A percentile compares a stretch with the other conserved stretches of the same genome.
These are phyloP conservation scores for Moricandia arvensis DNA, from an alignment of 345 rosid genomes.

Conservation along the genomic window DNA sequence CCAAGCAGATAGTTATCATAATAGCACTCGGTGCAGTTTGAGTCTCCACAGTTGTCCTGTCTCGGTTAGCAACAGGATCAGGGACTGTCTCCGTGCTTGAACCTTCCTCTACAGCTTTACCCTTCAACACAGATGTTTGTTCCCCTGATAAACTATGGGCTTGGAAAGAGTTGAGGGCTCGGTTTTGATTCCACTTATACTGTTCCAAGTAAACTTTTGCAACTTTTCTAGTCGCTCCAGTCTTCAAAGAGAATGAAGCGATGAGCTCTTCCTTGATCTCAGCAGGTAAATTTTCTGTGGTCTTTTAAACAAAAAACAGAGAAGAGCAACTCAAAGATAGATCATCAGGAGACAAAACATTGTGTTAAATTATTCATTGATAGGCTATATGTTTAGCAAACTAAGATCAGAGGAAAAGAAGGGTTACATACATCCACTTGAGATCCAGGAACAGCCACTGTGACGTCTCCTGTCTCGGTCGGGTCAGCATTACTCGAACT, in stretches of 20 bases:
- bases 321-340: background rate
- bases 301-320: background rate
- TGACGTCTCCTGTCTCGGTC: constrained; percentile 1
- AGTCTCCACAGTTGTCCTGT: background rate
- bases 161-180: background rate
- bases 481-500: constrained; percentile 6
- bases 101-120: background rate
- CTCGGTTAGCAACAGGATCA: background rate
- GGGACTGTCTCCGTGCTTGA: background rate
- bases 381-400: no score
- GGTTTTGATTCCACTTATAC: background rate
- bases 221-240: background rate
- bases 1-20: background rate
- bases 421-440: background rate
- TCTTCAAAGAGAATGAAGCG: background rate
- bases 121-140: background rate
- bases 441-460: background rate
- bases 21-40: background rate
- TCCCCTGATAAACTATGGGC: background rate
- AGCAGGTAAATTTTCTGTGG: background rate
- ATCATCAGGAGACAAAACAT: background rate
- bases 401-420: background rate
- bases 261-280: background rate
- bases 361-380: background rate
- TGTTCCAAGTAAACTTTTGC: background rate